Evolutionary conservation across 2,329 filamentous ascomycete genomes (phyloP).

Genomic region (Colletotrichum kahawae): DNA sequence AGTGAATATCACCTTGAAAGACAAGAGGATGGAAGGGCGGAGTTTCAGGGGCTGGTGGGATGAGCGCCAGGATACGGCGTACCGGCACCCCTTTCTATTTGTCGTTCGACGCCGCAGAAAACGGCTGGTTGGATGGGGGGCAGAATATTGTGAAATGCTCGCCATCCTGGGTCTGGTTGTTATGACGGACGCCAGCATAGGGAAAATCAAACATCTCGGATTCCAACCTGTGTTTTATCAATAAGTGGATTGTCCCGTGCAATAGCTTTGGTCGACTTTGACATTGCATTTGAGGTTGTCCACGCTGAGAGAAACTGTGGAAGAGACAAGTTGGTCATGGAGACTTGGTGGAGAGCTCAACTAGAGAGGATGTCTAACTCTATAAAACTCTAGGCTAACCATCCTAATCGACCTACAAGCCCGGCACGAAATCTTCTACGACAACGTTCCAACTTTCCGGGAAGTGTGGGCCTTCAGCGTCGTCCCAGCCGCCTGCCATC

Average conservation of each 20-base stretch:
- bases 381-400: not conserved
- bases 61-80: not conserved
- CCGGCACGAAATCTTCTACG: constrained; percentile 49
- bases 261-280: not conserved
- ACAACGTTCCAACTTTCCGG: constrained; percentile 51
- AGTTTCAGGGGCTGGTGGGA: not conserved
- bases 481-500: constrained; percentile 64
- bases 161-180: constrained; percentile 1
- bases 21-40: not conserved
- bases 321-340: not conserved
- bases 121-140: constrained; percentile 33
- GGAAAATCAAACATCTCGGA: not conserved
- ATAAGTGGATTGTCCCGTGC: not conserved
- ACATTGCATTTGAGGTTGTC: not conserved
- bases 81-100: not conserved
- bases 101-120: not conserved
- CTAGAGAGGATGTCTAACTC: not conserved
- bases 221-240: not conserved
- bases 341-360: not conserved
- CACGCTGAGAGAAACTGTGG: not conserved
- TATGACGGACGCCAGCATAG: constrained; percentile 17
- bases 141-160: constrained; percentile 72
- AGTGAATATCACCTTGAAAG: not conserved
- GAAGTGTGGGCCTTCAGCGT: constrained; percentile 48
- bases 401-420: not conserved